These are phyloP conservation scores for Rauvolfia tetraphylla DNA, from an alignment of 257 asterid genomes.

Conservation along the genomic window DNA sequence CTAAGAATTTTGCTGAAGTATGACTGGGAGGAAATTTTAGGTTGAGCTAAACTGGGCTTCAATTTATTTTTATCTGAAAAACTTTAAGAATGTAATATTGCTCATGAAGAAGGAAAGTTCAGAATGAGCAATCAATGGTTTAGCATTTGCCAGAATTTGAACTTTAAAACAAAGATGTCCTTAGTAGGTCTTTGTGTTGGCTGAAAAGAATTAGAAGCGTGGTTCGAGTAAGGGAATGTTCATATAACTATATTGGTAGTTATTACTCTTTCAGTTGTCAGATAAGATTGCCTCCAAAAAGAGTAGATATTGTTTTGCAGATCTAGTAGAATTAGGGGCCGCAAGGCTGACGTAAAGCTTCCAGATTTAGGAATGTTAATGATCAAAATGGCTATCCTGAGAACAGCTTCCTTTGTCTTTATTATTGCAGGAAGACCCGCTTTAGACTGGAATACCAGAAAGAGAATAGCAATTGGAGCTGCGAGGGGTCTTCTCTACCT, in stretches of 20 bases:
- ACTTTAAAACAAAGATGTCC: background rate
- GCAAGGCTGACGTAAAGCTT: background rate
- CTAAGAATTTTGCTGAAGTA: background rate
- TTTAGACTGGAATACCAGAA: constrained; percentile 80
- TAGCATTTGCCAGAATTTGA: background rate
- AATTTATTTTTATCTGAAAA: background rate
- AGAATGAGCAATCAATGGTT: background rate
- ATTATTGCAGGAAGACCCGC: constrained; percentile 61
- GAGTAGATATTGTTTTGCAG: background rate
- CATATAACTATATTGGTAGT: background rate
- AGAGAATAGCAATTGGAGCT: constrained; percentile 84
- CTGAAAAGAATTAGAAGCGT: background rate
- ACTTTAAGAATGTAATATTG: background rate
- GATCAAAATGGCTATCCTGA: background rate
- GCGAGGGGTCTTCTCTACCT: constrained; percentile 88
- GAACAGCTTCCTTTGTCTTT: background rate
- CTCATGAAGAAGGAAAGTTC: background rate
- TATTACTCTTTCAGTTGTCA: background rate
- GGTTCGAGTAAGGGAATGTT: background rate
- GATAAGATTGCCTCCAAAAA: background rate
- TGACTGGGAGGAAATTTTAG: background rate
- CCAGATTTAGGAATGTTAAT: background rate
- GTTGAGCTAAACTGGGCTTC: background rate
- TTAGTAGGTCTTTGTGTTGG: background rate
- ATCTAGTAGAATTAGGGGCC: background rate